Base-by-base conservation (phyloP, 306 rosid species). In the Cicer chorassanicum region DNA sequence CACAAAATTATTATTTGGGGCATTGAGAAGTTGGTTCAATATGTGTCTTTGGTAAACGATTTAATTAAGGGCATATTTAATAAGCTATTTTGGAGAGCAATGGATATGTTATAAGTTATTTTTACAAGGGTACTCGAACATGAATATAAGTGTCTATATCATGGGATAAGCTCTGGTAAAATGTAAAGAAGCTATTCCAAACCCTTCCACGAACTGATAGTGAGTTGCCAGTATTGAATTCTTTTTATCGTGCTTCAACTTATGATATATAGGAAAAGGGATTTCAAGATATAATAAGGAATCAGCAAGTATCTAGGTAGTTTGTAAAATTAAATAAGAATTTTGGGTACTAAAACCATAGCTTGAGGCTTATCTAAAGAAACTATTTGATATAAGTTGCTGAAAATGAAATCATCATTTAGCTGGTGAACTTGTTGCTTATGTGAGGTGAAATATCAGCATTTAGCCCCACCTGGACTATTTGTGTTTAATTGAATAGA, bases 371-470 rank as follows among this genome's bases (percentile, higher is more conserved):
- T 55, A 50, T 49, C 15, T 16, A 34, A 77, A 70, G 64, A 56
- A 46, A 29, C 51, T 42, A 39, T 55, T 10, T n/a, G n/a, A 19
- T 16, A 44, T 63, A 53, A 41, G 18, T 6, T 75, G 48, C 12
- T 46, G 46, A 42, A 15, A 46, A 55, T 51, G 10, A 57, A 41
- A 6, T 44, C 42, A 8, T 53, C 24, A 9, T 10, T 15, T 70
- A 50, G 68, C 59, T n/a, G 24, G 43, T 36, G 74, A 70, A 43
- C 18, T 50, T 78, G 38, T 36, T 77, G 43, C 62, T 53, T 73
- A 5, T 40, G 29, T 43, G 2, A 69, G 66, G 66, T 29, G 72
- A 53, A 24, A 24, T 24, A 24, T 24, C 34, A 24, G 68, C 39
- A 44, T 39, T 78, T 64, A 19, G 76, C 65, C 59, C 9, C 48